Percentiles rank a stretch among this genome's conserved stretches.
These are phyloP conservation scores for Solanum tacnaense DNA, from an alignment of 257 asterid genomes.

Conservation along the genomic window DNA sequence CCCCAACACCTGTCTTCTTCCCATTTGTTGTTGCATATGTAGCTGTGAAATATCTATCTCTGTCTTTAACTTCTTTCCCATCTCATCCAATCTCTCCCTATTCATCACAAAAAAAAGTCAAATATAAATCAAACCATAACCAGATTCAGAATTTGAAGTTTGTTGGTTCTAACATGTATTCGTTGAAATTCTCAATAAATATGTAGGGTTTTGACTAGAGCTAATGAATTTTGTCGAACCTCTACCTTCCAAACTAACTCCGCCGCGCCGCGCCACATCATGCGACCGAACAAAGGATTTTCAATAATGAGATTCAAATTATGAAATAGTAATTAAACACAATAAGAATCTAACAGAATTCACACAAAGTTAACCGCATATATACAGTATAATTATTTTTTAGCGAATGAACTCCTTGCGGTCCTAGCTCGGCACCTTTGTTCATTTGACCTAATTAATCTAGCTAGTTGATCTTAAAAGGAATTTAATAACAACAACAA, in stretches of 20 bases:
- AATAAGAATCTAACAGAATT: not conserved
- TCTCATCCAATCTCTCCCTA: slow-evolving; percentile 72
- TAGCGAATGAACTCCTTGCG: not conserved
- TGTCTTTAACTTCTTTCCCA: slow-evolving; percentile 55
- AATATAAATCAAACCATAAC: not conserved
- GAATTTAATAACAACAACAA: not conserved
- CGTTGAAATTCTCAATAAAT: not conserved
- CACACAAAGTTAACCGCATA: not conserved
- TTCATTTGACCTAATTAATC: not conserved
- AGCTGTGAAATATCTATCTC: slow-evolving; percentile 24
- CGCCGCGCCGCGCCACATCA: not conserved
- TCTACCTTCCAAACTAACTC: too few relatives aligned
- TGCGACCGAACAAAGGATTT: not conserved
- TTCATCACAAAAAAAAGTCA: not conserved
- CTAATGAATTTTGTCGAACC: not conserved
- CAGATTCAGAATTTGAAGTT: not conserved
- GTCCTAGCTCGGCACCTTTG: not conserved
- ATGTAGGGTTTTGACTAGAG: not conserved
- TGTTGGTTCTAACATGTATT: not conserved
- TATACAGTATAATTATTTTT: not conserved
- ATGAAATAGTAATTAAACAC: not conserved
- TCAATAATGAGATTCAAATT: not conserved
- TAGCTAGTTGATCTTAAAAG: not conserved
- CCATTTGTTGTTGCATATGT: slow-evolving; percentile 18
- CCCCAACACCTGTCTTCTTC: slow-evolving; percentile 55